Conservation (phyloP, 192 early-diverging fungal species). For the Backusella tarrabulga region DNA sequence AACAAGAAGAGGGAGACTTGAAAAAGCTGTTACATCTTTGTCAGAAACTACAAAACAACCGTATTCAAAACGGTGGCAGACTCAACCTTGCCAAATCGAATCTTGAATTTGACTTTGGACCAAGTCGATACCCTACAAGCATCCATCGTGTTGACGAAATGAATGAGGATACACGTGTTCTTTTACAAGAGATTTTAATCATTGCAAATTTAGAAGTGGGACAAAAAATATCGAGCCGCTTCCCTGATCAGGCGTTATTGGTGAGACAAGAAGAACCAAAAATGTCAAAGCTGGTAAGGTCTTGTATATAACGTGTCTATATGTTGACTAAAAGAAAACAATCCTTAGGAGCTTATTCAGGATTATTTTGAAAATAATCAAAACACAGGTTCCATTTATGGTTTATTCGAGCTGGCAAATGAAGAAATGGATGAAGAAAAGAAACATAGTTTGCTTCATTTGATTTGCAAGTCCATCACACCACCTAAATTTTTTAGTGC, state of each 20-base stretch:
- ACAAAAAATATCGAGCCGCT: conserved; percentile 18
- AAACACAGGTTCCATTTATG: neutral
- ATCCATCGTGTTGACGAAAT: neutral
- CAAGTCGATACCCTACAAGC: neutral
- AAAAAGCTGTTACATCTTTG: neutral
- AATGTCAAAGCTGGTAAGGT: conserved; percentile 11
- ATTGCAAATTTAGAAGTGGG: conserved; percentile 21
- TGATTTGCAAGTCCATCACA: conserved; percentile 1
- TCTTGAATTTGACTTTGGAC: conserved; percentile 9
- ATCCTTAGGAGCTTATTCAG: neutral
- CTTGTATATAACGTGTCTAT: neutral
- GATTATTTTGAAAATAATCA: conserved; percentile 12
- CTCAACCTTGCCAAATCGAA: neutral
- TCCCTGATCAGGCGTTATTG: conserved; percentile 18
- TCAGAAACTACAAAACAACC: neutral
- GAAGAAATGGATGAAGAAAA: conserved; percentile 13
- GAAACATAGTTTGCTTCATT: neutral
- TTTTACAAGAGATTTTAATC: conserved; percentile 15
- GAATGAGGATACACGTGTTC: conserved; percentile 4
- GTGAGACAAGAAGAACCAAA: conserved; percentile 13
- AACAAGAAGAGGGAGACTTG: neutral
- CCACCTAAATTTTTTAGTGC: conserved; percentile 7
- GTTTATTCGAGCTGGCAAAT: conserved; percentile 2
- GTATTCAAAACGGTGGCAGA: neutral
- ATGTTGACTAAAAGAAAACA: neutral